Conservation (phyloP, 306 rosid species). For the Malus orientalis region DNA sequence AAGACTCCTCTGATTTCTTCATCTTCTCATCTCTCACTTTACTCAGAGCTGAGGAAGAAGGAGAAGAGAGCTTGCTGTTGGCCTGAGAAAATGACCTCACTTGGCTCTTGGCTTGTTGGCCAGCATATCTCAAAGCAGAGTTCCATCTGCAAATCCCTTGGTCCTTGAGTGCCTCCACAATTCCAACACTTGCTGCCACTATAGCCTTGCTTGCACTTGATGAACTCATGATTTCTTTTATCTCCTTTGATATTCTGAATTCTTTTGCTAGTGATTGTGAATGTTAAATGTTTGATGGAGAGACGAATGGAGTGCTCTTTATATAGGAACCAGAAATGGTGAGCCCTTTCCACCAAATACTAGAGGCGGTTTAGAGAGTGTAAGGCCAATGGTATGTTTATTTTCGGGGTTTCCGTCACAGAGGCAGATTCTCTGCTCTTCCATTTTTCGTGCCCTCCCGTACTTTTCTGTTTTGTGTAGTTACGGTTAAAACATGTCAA, state of each 20-base stretch:
- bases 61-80: conserved; percentile 15
- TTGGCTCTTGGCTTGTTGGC: conserved; percentile 22
- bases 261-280: background rate
- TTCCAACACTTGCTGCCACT: conserved; percentile 30
- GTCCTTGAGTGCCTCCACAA: conserved; percentile 31
- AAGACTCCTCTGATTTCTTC: conserved; percentile 19
- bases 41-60: background rate
- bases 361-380: too few relatives aligned
- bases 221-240: conserved; percentile 2
- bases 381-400: too few relatives aligned
- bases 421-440: too few relatives aligned
- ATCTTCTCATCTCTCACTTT: background rate
- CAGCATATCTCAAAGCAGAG: conserved; percentile 7
- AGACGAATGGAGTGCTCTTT: too few relatives aligned
- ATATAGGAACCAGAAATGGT: too few relatives aligned
- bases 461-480: too few relatives aligned
- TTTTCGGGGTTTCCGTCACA: too few relatives aligned
- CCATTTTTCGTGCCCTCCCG: too few relatives aligned
- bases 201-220: conserved; percentile 10
- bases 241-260: background rate
- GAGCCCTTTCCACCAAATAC: too few relatives aligned
- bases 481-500: too few relatives aligned
- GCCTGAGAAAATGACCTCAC: conserved; percentile 14
- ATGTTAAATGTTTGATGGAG: background rate
- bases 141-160: conserved; percentile 39